Conservation (phyloP, 441 rosid genomes). For the Euphorbia schlechtendalii region DNA sequence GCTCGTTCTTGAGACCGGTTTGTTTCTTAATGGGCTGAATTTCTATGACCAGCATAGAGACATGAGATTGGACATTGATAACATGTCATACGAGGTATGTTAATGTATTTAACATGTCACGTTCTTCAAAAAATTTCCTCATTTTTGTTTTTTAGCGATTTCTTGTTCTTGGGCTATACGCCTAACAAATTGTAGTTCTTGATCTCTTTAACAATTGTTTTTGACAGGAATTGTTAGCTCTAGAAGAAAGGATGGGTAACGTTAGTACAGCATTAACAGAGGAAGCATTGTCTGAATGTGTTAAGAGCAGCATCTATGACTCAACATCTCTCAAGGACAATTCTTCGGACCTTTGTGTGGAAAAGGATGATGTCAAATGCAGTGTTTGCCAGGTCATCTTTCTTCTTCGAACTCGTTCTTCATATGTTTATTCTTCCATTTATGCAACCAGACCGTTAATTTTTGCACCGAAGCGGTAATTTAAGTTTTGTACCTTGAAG, state of each 20-base stretch:
- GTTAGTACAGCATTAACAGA: slow-evolving; percentile 93
- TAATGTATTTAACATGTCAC: not conserved
- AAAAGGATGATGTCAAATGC: slow-evolving; percentile 62
- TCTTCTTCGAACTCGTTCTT: not conserved
- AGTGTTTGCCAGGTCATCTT: slow-evolving; percentile 75
- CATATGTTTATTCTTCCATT: not conserved
- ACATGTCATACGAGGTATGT: slow-evolving; percentile 95
- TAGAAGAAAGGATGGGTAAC: slow-evolving; percentile 87
- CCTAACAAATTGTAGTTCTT: not conserved
- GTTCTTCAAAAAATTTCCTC: not conserved
- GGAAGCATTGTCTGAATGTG: slow-evolving; percentile 64
- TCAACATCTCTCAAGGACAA: slow-evolving; percentile 23
- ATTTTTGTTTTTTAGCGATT: not conserved
- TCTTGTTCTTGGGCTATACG: not conserved
- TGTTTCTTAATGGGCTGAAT: slow-evolving; percentile 60
- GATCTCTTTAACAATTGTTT: slow-evolving; percentile 8
- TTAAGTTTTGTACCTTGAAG: not conserved
- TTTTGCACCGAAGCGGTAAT: not conserved
- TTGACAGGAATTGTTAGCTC: slow-evolving; percentile 79
- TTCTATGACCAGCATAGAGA: slow-evolving; percentile 87
- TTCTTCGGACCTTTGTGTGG: slow-evolving; percentile 20
- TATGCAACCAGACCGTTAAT: not conserved
- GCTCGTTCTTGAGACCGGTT: slow-evolving; percentile 65
- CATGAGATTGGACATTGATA: slow-evolving; percentile 93
- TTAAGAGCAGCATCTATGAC: slow-evolving; percentile 47